Percentiles rank a stretch among this genome's conserved stretches.
These are phyloP conservation scores for Vitis hybrid DNA, from an alignment of 177 flowering plant species.

Conservation along the genomic window DNA sequence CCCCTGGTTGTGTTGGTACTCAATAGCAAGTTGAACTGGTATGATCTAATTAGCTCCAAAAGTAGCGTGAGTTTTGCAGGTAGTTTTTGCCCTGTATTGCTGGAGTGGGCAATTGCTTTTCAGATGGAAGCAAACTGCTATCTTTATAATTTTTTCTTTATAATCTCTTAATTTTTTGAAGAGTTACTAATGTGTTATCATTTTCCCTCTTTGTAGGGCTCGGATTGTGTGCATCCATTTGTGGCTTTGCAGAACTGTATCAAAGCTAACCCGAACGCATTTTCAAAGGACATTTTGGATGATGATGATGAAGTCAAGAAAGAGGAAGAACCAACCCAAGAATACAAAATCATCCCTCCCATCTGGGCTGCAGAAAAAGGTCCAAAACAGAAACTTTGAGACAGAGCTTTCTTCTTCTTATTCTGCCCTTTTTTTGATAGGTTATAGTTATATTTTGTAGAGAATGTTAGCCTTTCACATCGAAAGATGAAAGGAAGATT, in stretches of 20 bases:
- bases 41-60: too few species aligned
- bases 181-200: background rate
- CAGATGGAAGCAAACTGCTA: background rate
- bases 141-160: background rate
- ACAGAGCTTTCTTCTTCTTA: background rate
- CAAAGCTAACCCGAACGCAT: conserved; percentile 76
- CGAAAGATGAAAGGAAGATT: too few species aligned
- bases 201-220: conserved; percentile 48
- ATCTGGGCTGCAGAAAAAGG: conserved; percentile 48
- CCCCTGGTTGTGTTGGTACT: too few species aligned
- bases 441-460: background rate
- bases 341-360: conserved; percentile 65
- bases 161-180: background rate
- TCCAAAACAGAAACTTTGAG: conserved; percentile 39
- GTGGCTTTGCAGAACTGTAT: conserved; percentile 85
- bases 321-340: conserved; percentile 39
- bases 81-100: background rate
- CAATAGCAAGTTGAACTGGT: too few species aligned
- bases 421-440: background rate
- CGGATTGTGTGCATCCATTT: conserved; percentile 85
- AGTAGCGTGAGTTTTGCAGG: too few species aligned
- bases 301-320: conserved; percentile 36
- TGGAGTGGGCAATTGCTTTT: background rate
- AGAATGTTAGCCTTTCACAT: too few species aligned
- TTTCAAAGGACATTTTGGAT: conserved; percentile 62